Evolutionary conservation across 345 rosid species (phyloP), one percentile per base, ranked within the genome.

Genomic region (Sapria himalayana): DNA sequence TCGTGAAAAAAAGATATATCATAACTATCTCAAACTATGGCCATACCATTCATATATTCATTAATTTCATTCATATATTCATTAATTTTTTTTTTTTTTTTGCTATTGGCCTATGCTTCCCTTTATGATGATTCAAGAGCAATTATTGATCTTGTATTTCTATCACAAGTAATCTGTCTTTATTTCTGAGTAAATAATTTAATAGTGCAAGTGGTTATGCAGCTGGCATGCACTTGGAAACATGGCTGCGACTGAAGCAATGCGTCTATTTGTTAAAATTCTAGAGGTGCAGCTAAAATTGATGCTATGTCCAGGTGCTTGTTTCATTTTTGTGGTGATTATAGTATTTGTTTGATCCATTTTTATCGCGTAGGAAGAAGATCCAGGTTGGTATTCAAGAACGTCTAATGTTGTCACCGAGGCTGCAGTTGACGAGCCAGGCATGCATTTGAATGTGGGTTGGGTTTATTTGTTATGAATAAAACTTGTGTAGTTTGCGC

Each of bases 211-310:
- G 31, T 32, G 19, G 41, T 25, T 53, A 11, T 59, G 65, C 66
- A 91, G 99, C 65, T 91, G 99, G 99, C 73, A 91, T 62, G 86
- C 73, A 41, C 92, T 91, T 10, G 96, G 82, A 53, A 68, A 70
- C 60, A 91, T 91, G 99, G 76, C 73, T 20, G 55, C 93, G 39
- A 62, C 92, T 16, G 99, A 91, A 70, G 96, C 96, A 27, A 91
- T 91, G 99, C 93, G 96, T 42, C 94, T 91, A 25, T 91, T 91
- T 68, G 96, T 84, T 69, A 91, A 91, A 65, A 78, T 91, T 57
- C 58, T 91, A 55, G 99, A 91, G 99, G 99, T 84, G 41, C 48
- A 25, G n/a, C n/a, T n/a, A n/a, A n/a, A n/a, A n/a, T n/a, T n/a
- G n/a, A n/a, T n/a, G n/a, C n/a, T n/a, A n/a, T n/a, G n/a, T n/a